Evolutionary conservation across 495 filamentous ascomycete species (phyloP).

Genomic region (Neurospora hispaniola): DNA sequence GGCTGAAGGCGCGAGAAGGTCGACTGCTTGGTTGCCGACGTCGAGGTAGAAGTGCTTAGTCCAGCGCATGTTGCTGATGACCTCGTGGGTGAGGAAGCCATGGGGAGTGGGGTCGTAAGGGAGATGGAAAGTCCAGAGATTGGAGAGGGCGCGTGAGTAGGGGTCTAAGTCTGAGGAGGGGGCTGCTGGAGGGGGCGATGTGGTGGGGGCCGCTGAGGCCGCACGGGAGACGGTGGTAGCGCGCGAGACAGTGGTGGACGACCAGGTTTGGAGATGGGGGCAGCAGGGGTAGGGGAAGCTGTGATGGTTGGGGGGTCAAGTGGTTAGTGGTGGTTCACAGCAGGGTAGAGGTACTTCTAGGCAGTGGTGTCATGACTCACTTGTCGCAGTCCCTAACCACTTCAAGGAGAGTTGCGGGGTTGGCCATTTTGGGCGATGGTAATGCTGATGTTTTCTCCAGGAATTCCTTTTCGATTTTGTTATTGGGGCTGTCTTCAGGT

Average conservation of each 20-base stretch:
- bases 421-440: background rate
- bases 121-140: background rate
- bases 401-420: background rate
- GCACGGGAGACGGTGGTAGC: background rate
- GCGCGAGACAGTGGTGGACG: background rate
- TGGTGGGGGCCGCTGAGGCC: background rate
- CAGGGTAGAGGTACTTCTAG: too few species aligned
- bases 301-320: background rate
- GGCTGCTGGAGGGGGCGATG: background rate
- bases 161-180: background rate
- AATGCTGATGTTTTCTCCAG: background rate
- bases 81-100: background rate
- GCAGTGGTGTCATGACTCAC: background rate
- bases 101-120: background rate
- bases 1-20: background rate
- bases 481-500: background rate
- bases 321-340: background rate
- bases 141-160: background rate
- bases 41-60: background rate
- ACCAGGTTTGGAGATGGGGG: background rate
- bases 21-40: background rate
- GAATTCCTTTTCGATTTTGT: background rate
- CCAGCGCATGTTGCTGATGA: background rate
- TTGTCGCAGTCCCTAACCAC: background rate
- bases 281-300: background rate